A percentile compares a stretch with the other conserved stretches of the same genome.
Evolutionary conservation across 2,329 filamentous ascomycete species (phyloP).

Genomic region (Coniochaeta ligniaria): DNA sequence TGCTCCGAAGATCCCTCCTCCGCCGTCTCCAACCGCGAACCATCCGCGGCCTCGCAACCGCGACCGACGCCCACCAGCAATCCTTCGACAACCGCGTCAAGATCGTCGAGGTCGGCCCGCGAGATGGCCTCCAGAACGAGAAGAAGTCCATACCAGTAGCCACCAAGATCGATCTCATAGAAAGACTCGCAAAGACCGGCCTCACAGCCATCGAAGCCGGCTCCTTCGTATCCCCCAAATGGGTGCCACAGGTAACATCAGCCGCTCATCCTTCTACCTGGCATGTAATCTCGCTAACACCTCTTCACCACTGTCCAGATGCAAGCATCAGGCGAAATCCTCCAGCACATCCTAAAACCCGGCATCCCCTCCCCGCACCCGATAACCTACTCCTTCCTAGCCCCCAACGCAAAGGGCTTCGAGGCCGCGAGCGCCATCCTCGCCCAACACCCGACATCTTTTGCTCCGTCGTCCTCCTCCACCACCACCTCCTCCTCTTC

Average conservation of each 20-base stretch:
- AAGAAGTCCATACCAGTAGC: slow-evolving; percentile 61
- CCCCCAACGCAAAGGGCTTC: slow-evolving; percentile 69
- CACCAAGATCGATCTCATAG: slow-evolving; percentile 72
- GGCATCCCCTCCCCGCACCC: slow-evolving; percentile 45
- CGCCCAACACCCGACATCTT: slow-evolving; percentile 39
- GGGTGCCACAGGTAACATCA: slow-evolving; percentile 65
- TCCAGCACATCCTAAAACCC: slow-evolving; percentile 57
- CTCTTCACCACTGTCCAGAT: neutral
- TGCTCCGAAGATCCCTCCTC: neutral
- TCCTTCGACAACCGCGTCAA: slow-evolving; percentile 38
- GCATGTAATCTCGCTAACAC: no score
- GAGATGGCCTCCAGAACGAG: slow-evolving; percentile 85
- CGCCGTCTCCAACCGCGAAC: neutral
- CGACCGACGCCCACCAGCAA: slow-evolving; percentile 16
- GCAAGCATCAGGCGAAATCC: slow-evolving; percentile 56
- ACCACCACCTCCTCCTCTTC: slow-evolving; percentile 11
- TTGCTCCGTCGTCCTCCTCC: slow-evolving; percentile 40
- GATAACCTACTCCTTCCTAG: slow-evolving; percentile 73
- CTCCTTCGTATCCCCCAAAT: slow-evolving; percentile 77
- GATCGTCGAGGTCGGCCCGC: slow-evolving; percentile 77
- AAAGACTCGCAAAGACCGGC: slow-evolving; percentile 60
- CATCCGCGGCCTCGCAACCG: slow-evolving; percentile 31
- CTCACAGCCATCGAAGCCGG: slow-evolving; percentile 71
- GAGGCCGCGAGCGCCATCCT: slow-evolving; percentile 52
- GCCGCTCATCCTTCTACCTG: neutral